A percentile compares a stretch with the other conserved stretches of the same genome.
phyloP scores from a whole-genome alignment of 441 rosid genomes.

The Croton setiger region DNA sequence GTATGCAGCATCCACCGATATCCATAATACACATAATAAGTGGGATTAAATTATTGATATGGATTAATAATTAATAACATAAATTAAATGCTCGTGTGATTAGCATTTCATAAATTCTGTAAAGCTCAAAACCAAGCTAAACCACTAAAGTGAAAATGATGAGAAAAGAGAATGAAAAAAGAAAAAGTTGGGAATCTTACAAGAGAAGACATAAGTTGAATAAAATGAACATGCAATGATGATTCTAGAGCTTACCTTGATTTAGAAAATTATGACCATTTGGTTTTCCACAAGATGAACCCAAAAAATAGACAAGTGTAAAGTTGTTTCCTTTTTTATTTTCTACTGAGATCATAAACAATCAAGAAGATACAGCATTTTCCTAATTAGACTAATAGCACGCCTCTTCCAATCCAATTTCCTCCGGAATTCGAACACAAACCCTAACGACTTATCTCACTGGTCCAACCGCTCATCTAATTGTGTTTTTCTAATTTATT shows the following conservation, averaged over 20 bases:
- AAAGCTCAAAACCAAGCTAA: not conserved
- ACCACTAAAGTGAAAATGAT: slow-evolving; percentile 10
- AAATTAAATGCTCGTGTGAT: too few relatives aligned
- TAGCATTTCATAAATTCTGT: too few relatives aligned
- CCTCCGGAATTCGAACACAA: too few relatives aligned
- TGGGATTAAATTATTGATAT: too few relatives aligned
- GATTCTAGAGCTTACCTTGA: slow-evolving; percentile 24
- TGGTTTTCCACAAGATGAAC: not conserved
- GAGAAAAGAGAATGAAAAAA: slow-evolving; percentile 7
- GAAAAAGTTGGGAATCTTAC: slow-evolving; percentile 13
- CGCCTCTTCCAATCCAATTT: too few relatives aligned
- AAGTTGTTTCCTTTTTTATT: not conserved
- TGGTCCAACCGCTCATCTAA: too few relatives aligned
- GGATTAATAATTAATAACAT: too few relatives aligned
- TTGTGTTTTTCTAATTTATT: too few relatives aligned
- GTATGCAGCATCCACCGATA: too few relatives aligned
- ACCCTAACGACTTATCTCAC: too few relatives aligned
- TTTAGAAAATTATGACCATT: slow-evolving; percentile 17
- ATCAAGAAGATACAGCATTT: not conserved
- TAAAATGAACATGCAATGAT: slow-evolving; percentile 17
- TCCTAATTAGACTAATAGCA: not conserved
- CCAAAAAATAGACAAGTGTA: not conserved
- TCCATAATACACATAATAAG: too few relatives aligned
- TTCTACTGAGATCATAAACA: not conserved
- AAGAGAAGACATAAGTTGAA: slow-evolving; percentile 28